A percentile compares a stretch with the other conserved stretches of the same genome.
Evolutionary conservation across 1,284 basidiomycete species (phyloP).

Genomic region (Malassezia furfur): DNA sequence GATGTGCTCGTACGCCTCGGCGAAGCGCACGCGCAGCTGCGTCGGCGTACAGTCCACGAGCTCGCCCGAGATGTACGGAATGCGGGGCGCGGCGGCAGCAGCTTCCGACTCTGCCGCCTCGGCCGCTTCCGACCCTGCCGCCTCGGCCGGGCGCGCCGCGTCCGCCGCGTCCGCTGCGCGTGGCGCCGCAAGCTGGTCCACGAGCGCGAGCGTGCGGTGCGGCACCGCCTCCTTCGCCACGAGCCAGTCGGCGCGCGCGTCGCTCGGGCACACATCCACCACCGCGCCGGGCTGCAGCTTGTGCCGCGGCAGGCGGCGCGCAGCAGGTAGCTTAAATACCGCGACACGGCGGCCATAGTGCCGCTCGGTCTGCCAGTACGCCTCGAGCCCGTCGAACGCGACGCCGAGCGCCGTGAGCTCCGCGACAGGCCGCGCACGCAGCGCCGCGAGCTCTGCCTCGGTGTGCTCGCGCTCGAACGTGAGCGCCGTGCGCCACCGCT

Average conservation of each 20-base stretch:
- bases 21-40: slow-evolving; percentile 33
- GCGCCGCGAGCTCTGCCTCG: slow-evolving; percentile 24
- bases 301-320: slow-evolving; percentile 25
- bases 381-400: slow-evolving; percentile 33
- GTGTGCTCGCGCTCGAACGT: slow-evolving; percentile 26
- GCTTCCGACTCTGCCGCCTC: neutral
- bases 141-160: neutral
- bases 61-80: slow-evolving; percentile 19
- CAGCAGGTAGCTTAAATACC: slow-evolving; percentile 35
- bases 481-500: slow-evolving; percentile 27
- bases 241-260: slow-evolving; percentile 1
- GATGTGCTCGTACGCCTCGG: slow-evolving; percentile 48
- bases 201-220: neutral
- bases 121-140: too few species aligned
- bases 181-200: neutral
- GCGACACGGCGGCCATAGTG: slow-evolving; percentile 34
- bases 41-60: slow-evolving; percentile 28
- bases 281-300: slow-evolving; percentile 28
- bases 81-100: neutral
- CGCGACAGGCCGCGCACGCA: slow-evolving; percentile 25
- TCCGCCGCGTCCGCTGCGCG: neutral
- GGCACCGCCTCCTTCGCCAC: neutral
- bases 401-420: slow-evolving; percentile 28
- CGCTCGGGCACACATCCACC: slow-evolving; percentile 27
- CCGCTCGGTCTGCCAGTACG: slow-evolving; percentile 35